phyloP scores from a whole-genome alignment of 169 alveolate species.

The Plasmodium falciparum region DNA sequence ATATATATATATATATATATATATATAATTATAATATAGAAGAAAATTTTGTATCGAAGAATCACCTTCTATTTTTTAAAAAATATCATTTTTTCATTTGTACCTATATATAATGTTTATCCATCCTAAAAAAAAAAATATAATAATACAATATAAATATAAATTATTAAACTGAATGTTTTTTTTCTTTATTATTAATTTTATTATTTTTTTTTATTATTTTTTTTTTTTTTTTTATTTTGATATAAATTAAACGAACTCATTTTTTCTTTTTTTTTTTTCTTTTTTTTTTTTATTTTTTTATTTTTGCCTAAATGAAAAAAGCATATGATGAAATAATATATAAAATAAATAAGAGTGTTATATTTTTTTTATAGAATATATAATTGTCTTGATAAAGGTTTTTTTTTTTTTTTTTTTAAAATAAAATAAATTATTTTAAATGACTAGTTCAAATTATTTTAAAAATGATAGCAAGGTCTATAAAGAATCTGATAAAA shows the following conservation, averaged over 20 bases:
- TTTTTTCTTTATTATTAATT: not conserved
- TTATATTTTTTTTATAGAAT: not conserved
- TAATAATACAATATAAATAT: no score
- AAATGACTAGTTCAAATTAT: slow-evolving; percentile 70
- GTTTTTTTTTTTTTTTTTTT: not conserved
- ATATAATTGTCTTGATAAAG: not conserved
- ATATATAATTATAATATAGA: no score
- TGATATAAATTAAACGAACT: not conserved
- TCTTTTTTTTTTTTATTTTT: not conserved
- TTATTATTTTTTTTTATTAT: not conserved
- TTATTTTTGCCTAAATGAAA: not conserved
- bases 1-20: no score
- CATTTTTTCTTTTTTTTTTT: not conserved
- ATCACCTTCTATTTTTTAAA: no score
- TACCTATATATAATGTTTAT: no score
- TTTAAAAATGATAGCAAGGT: slow-evolving; percentile 36
- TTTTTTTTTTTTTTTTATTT: not conserved
- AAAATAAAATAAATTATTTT: slow-evolving; percentile 26
- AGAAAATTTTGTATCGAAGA: no score
- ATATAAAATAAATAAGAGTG: no score
- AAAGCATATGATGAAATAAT: not conserved
- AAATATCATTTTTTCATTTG: no score
- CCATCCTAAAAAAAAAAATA: no score
- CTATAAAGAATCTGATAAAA: slow-evolving; percentile 11
- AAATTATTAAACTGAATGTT: not conserved